phyloP scores from a whole-genome alignment of 2,329 filamentous ascomycete genomes.

The Colletotrichum tropicale region DNA sequence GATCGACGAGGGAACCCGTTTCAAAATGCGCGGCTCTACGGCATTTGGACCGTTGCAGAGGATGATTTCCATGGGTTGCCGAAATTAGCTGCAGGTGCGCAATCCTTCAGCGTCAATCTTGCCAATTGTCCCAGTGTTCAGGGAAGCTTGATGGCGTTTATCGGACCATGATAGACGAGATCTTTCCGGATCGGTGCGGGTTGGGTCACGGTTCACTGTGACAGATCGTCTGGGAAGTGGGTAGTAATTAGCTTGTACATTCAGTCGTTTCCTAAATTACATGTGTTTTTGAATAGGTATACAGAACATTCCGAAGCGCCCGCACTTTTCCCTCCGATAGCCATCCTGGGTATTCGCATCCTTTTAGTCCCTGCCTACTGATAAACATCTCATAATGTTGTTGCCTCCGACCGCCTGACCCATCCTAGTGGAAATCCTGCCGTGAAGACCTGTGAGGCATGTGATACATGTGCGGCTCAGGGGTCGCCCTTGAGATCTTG shows the following conservation, averaged over 20 bases:
- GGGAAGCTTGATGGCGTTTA: neutral
- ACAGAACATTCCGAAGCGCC: neutral
- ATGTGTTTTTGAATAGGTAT: neutral
- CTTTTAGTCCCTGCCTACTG: neutral
- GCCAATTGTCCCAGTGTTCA: neutral
- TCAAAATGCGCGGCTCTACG: neutral
- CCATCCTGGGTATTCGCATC: neutral
- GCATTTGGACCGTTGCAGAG: neutral
- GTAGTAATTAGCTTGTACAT: neutral
- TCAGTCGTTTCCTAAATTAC: neutral
- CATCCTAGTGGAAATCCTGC: neutral
- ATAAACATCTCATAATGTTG: neutral
- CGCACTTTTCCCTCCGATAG: neutral
- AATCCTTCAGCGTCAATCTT: neutral
- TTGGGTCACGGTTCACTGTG: neutral
- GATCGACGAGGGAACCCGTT: neutral
- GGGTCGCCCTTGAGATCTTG: neutral
- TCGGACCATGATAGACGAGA: neutral
- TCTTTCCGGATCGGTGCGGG: neutral
- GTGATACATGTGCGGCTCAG: neutral
- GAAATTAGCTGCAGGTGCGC: neutral
- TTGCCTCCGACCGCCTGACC: neutral
- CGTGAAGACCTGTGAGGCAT: neutral
- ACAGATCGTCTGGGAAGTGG: neutral
- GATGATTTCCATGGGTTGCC: neutral